These are phyloP conservation scores for Corchorus olitorius DNA, from an alignment of 345 rosid species.

Conservation along the genomic window DNA sequence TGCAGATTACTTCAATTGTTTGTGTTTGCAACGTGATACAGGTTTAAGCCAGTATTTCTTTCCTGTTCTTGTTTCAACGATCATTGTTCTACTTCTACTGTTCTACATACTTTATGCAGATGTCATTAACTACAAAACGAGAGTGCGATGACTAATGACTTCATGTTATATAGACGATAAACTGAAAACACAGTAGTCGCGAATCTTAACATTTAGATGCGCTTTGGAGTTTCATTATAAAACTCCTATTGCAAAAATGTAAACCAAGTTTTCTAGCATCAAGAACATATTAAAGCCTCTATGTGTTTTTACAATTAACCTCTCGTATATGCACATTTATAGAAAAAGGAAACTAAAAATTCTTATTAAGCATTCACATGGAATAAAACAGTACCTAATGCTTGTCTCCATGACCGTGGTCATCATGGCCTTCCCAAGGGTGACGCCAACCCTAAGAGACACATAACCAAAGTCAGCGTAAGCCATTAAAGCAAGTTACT, in stretches of 20 bases:
- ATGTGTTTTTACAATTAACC: background rate
- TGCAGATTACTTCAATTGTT: too few species aligned
- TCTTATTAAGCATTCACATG: background rate
- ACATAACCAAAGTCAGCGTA: conserved; percentile 14
- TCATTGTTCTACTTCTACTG: background rate
- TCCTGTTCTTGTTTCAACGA: too few species aligned
- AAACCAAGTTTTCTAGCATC: background rate
- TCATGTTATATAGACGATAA: background rate
- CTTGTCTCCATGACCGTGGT: conserved; percentile 68
- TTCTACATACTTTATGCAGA: background rate
- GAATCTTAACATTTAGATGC: too few species aligned
- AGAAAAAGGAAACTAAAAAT: background rate
- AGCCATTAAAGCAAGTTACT: background rate
- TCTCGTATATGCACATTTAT: background rate
- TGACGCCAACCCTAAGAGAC: conserved; percentile 85
- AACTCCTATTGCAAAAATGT: background rate
- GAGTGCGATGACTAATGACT: too few species aligned
- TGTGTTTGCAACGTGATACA: too few species aligned
- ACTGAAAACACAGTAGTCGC: background rate
- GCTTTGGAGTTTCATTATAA: background rate
- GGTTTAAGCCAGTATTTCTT: background rate
- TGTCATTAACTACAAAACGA: background rate
- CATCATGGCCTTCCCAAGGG: conserved; percentile 98
- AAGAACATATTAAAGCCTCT: background rate
- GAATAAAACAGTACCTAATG: conserved; percentile 51